Evolutionary conservation across 1,139 yeast species (phyloP).

Genomic region (Candida albicans): DNA sequence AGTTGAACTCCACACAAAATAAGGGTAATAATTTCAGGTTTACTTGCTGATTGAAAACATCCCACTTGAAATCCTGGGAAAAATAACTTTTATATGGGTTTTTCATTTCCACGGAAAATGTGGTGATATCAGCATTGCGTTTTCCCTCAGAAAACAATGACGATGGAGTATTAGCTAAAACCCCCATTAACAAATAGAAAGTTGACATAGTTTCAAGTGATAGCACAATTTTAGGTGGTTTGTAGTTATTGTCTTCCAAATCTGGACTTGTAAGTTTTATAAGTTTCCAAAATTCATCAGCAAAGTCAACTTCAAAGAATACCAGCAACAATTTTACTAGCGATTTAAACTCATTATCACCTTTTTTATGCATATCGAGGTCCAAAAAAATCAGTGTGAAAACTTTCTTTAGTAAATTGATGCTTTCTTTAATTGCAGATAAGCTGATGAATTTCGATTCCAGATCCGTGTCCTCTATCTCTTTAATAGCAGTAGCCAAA

Average conservation of each 20-base stretch:
- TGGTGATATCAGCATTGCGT: conserved; percentile 30
- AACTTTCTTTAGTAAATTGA: conserved; percentile 28
- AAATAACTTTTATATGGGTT: conserved; percentile 23
- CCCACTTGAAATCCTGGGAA: conserved; percentile 15
- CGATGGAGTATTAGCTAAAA: conserved; percentile 26
- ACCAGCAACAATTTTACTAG: conserved; percentile 22
- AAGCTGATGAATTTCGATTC: conserved; percentile 19
- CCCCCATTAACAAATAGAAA: conserved; percentile 26
- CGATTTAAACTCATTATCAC: conserved; percentile 18
- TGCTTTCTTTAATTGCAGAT: conserved; percentile 27
- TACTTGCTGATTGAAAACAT: conserved; percentile 17
- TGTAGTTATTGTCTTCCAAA: conserved; percentile 10
- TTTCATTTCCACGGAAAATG: conserved; percentile 19
- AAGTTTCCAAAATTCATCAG: conserved; percentile 23
- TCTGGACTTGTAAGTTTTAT: conserved; percentile 26
- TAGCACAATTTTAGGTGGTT: conserved; percentile 24
- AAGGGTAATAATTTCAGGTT: conserved; percentile 26
- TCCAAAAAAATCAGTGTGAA: conserved; percentile 22
- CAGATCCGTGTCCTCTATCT: conserved; percentile 17
- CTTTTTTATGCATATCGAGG: conserved; percentile 13
- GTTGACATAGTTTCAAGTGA: conserved; percentile 31
- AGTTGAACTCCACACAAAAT: conserved; percentile 30
- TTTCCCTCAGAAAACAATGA: conserved; percentile 21
- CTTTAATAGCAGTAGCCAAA: conserved; percentile 18
- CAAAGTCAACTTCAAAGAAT: conserved; percentile 26